Base-by-base conservation (phyloP, 2,329 filamentous ascomycete species). In the Trichoderma koningiopsis region DNA sequence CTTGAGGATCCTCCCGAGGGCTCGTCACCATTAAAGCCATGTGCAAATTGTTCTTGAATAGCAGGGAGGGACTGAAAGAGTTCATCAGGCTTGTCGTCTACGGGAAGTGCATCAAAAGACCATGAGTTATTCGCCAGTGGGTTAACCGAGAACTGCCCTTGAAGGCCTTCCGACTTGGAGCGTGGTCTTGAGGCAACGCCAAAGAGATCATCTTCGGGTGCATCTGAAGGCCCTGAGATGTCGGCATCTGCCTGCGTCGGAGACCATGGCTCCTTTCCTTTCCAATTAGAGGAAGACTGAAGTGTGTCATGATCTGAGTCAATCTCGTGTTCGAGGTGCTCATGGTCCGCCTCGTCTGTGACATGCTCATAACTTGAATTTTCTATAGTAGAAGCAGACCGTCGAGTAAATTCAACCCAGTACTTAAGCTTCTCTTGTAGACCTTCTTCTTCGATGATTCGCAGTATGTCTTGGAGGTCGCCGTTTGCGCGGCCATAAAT, bases 401-500 rank as follows among this genome's bases (percentile, higher is more conserved):
- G 73, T 5, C 74, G 82, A 71, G 88, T 87, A 29, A 87, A 80
- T 37, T 84, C 82, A 13, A 90, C 83, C 82, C 89, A 88, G 76
- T 88, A 87, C 13, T 82, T 81, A 40, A 92, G 82, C 61, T 86
- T 85, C 13, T 88, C 86, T 68, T 86, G 83, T 2, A 88, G 82
- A 5, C 85, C 83, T 73, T 91, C 88, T 47, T 87, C 84, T 49
- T 86, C 84, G 37, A 91, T 88, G 27, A 92, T 87, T 52, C 83
- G 81, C 3, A 90, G 72, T 31, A 92, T 87, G 70, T 83, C 84
- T 43, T 86, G 82, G 0, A 85, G 84, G 72, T 91, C 84, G 5
- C 89, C 89, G 55, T 84, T 83, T 1, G 88, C 88, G 68, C 86
- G 86, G 53, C 84, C 82, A 77, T 88, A 90, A 47, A 87, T 89